Base-by-base conservation (phyloP, 805 yeast genomes). In the Ogataea minuta region DNA sequence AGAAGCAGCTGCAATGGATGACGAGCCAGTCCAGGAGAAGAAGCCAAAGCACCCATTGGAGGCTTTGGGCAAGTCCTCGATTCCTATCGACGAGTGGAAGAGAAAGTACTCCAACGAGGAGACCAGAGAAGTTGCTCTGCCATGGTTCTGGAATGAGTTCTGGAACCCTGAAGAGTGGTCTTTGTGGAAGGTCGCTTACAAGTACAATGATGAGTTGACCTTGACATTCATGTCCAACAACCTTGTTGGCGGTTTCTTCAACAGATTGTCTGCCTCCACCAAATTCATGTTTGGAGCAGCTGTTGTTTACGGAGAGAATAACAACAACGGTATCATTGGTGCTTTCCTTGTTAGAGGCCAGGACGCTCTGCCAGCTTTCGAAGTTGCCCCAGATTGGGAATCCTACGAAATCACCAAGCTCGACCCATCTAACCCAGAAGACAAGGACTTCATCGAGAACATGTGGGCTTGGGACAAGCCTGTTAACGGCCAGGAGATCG, bases 311-410 rank as follows among this genome's bases (percentile, higher is more conserved):
- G 99, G 99, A 71, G 97, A 86, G 76, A 88, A 89, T 89, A 91
- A 89, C 84, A 75, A 83, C 83, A 91, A 91, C 73, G 98, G 97
- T 76, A 90, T 91, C 65, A 73, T 86, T 57, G 97, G 96, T 76
- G 95, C 84, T 63, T 83, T 91, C 77, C 70, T 93, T 62, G 82
- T 91, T 62, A 89, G 98, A 75, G 99, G 99, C 60, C 87, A 91
- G 71, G 96, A 91, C 48, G 71, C 57, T 63, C 77, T 57, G 42
- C 95, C 97, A 67, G 99, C 96, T 49, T 88, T 91, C 63, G 85
- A 91, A 52, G 98, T 93, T 67, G 99, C 98, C 63, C 97, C 99
- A 68, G 99, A 93, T 73, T 89, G 95, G 95, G 98, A 91, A 74
- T 87, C 96, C 34, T 91, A 87, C 74, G 63, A 65, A 44, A 88